Conservation (phyloP, 768 basidiomycete genomes). For the Psilocybe tampanensis region DNA sequence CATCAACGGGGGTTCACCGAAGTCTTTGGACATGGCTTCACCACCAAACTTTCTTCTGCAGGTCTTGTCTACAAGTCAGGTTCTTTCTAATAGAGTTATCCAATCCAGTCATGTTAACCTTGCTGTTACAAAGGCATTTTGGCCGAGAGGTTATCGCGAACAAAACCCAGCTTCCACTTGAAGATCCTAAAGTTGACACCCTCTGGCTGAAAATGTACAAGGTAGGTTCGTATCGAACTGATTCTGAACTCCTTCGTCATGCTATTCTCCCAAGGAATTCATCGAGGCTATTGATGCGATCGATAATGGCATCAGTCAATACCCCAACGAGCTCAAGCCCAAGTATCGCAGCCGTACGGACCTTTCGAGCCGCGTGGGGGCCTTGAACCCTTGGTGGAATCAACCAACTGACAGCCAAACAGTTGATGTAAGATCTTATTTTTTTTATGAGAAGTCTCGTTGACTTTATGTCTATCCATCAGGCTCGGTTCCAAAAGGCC, state of each 20-base stretch:
- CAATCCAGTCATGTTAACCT: not conserved
- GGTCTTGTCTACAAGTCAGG: constrained; percentile 94
- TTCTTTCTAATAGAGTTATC: not conserved
- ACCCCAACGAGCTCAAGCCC: constrained; percentile 63
- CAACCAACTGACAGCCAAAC: constrained; percentile 64
- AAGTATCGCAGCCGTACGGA: constrained; percentile 82
- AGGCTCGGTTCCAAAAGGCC: constrained; percentile 79
- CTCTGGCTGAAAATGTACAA: constrained; percentile 92
- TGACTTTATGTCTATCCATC: constrained; percentile 1
- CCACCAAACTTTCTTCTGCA: constrained; percentile 89
- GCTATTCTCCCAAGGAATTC: constrained; percentile 61
- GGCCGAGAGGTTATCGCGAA: constrained; percentile 83
- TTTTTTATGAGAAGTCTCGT: not conserved
- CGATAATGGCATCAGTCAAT: constrained; percentile 93
- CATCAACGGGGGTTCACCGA: constrained; percentile 94
- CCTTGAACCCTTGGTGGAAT: constrained; percentile 94
- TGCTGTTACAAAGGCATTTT: constrained; percentile 65
- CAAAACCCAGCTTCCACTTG: constrained; percentile 46
- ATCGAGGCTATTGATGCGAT: constrained; percentile 94
- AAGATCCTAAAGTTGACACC: constrained; percentile 66
- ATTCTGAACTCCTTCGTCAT: not conserved
- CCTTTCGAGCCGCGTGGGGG: constrained; percentile 79
- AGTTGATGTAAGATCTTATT: constrained; percentile 63
- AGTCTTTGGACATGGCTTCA: constrained; percentile 85
- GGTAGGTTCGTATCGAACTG: constrained; percentile 36